These are phyloP conservation scores for Pythium sp. DNA, from an alignment of 352 stramenopile species.

Conservation along the genomic window DNA sequence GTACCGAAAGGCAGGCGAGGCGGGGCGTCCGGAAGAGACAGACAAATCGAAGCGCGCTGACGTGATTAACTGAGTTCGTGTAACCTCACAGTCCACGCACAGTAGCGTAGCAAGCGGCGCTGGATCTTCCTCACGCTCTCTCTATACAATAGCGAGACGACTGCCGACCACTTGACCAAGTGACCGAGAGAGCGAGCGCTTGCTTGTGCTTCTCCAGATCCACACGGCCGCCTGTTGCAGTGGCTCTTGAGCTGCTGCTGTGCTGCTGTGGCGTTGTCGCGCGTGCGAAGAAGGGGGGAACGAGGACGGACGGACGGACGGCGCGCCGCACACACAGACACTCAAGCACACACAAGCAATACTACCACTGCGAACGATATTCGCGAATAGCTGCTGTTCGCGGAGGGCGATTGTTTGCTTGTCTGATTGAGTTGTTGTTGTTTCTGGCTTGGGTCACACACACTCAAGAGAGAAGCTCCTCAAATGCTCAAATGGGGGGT, in stretches of 20 bases:
- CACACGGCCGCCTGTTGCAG: neutral
- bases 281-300: neutral
- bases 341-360: neutral
- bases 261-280: slow-evolving; percentile 1
- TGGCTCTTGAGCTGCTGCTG: neutral
- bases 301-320: neutral
- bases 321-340: neutral
- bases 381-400: neutral
- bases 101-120: neutral
- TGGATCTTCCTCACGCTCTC: slow-evolving; percentile 8
- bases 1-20: neutral
- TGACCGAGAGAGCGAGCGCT: neutral
- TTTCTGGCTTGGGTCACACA: neutral
- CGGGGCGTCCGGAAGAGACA: neutral
- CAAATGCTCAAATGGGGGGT: too few species aligned
- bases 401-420: neutral
- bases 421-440: neutral
- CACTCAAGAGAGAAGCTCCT: neutral
- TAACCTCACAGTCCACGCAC: neutral
- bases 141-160: slow-evolving; percentile 2
- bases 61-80: neutral
- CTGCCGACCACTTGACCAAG: neutral
- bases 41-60: neutral
- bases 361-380: slow-evolving; percentile 1
- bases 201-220: neutral